Conservation (phyloP, 2,329 filamentous ascomycete genomes). For the Venturia nashicola region DNA sequence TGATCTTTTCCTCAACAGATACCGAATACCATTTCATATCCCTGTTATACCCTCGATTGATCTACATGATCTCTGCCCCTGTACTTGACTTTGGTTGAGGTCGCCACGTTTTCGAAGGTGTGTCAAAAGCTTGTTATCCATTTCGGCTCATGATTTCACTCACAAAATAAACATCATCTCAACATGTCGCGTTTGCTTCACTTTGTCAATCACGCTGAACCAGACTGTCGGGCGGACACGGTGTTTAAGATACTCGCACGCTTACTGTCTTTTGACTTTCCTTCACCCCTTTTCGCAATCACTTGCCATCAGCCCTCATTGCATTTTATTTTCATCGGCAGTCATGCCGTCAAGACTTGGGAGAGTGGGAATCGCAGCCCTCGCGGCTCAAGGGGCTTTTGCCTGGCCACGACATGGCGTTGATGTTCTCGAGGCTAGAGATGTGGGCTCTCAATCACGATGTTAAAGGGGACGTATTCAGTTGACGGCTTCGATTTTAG, state of each 20-base stretch:
- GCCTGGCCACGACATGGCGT: background rate
- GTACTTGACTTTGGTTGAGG: no score
- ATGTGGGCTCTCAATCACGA: background rate
- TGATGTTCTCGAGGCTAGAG: background rate
- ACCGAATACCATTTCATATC: background rate
- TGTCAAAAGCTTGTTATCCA: background rate
- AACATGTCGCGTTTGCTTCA: no score
- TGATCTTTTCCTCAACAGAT: background rate
- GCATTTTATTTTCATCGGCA: background rate
- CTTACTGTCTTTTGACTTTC: background rate
- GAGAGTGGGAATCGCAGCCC: background rate
- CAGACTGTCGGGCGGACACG: no score
- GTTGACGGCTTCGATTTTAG: background rate
- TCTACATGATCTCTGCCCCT: no score
- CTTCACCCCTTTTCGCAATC: background rate
- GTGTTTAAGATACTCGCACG: background rate
- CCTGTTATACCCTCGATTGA: no score
- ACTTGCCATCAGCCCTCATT: background rate
- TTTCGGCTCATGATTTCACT: background rate
- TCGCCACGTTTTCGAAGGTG: no score
- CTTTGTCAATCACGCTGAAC: no score
- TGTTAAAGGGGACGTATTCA: background rate
- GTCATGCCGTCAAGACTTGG: background rate
- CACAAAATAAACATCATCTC: no score
- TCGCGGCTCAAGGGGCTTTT: background rate